Evolutionary conservation across 2,329 filamentous ascomycete genomes (phyloP).

Genomic region (Aspergillus ibericus): DNA sequence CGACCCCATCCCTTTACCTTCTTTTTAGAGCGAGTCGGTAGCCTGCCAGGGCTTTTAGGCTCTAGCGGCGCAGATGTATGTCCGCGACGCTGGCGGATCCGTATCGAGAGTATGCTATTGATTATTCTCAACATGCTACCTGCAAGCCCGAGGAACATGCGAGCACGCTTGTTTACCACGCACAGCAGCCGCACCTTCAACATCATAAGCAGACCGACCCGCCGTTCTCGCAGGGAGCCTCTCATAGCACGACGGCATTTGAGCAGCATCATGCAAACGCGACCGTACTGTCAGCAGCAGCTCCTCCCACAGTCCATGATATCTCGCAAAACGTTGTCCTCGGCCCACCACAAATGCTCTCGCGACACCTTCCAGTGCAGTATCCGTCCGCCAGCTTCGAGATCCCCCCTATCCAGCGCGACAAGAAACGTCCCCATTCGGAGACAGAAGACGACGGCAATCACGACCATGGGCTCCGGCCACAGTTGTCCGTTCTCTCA

Average conservation of each 20-base stretch:
- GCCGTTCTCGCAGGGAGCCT: conserved; percentile 33
- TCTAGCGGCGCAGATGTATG: conserved; percentile 74
- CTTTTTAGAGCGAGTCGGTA: conserved; percentile 18
- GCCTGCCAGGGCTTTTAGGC: conserved; percentile 68
- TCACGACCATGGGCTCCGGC: conserved; percentile 24
- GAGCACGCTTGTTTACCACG: conserved; percentile 63
- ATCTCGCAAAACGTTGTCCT: conserved; percentile 34
- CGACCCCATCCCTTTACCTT: neutral
- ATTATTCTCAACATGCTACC: conserved; percentile 68
- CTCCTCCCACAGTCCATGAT: conserved; percentile 31
- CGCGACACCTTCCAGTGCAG: conserved; percentile 36
- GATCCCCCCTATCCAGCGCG: conserved; percentile 31
- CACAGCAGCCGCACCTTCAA: conserved; percentile 43
- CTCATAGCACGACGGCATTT: conserved; percentile 34
- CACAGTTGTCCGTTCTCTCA: conserved; percentile 36
- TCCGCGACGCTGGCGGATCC: conserved; percentile 71
- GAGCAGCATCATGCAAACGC: conserved; percentile 44
- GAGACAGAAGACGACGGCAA: conserved; percentile 31
- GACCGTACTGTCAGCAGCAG: conserved; percentile 34
- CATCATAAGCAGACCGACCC: conserved; percentile 36
- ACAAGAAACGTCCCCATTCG: conserved; percentile 36
- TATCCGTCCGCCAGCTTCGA: conserved; percentile 36
- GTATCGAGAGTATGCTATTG: conserved; percentile 76
- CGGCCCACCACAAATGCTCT: conserved; percentile 35
- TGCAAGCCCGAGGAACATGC: conserved; percentile 66